Evolutionary conservation across 805 yeast genomes (phyloP), one percentile per base, ranked within the genome.

Genomic region (Kluyveromyces wickerhamii): DNA sequence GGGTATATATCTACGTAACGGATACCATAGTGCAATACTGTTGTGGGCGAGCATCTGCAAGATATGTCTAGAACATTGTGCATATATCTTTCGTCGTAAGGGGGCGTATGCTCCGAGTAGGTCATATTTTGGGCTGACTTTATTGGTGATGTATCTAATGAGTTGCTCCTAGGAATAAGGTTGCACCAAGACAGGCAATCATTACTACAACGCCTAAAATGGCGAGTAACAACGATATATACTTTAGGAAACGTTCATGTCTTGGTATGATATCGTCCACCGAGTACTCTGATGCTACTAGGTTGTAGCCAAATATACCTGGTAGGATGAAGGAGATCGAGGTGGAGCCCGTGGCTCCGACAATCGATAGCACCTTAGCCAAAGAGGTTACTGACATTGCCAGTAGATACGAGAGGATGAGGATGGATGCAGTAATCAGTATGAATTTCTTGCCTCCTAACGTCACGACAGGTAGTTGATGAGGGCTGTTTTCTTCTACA

Each of bases 311-410:
- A 54, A 81, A 82, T 37, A 77, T 61, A 0, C 94, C 92, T 0
- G 94, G 94, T 27, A 82, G 63, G 7, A 80, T 79, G 54, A 81
- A 82, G 16, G 86, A 76, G 33, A 82, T 82, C 17, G 85, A 65
- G 0, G 88, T 83, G 4, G 88, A 82, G 0, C 94, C 94, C 0
- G 92, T 82, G 4, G 88, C 80, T 3, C 94, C 94, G 7, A 82
- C 87, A 34, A 82, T 60, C 1, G 89, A 74, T 31, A 82, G 57
- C 4, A 82, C 81, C 22, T 72, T 67, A 35, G 80, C 88, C 49
- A 82, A 74, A 0, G 85, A 78, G 1, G 67, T 61, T 7, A 82
- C 70, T 7, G 73, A 55, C 1, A 76, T 54, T 0, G 94, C 85
- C 11, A 75, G 56, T 0, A 66, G 39, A 48, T 79, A 82, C 1